phyloP scores from a whole-genome alignment of 306 rosid genomes.

The Trifolium fragiferum region DNA sequence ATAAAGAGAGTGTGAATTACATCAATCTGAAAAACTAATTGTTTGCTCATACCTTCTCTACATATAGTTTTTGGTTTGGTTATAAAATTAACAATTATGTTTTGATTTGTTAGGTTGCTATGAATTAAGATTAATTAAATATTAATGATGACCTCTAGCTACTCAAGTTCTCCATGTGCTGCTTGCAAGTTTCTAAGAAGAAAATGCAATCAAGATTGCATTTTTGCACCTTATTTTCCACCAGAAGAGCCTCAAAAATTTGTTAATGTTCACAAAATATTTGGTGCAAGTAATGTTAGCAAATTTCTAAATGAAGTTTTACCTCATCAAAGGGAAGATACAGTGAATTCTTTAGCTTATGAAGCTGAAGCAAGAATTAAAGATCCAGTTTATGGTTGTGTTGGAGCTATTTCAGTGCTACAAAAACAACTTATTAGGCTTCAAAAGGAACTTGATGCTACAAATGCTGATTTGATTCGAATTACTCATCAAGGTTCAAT shows the following conservation, averaged over 20 bases:
- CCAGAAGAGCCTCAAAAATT: constrained; percentile 90
- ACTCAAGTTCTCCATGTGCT: constrained; percentile 83
- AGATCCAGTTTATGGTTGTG: constrained; percentile 95
- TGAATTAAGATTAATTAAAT: neutral
- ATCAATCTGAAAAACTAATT: too few species aligned
- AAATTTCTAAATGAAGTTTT: constrained; percentile 79
- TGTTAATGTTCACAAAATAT: constrained; percentile 85
- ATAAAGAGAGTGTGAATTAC: too few species aligned
- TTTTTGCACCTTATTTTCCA: constrained; percentile 85
- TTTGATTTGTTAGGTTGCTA: constrained; percentile 10
- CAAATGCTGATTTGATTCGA: constrained; percentile 74
- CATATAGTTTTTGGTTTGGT: neutral
- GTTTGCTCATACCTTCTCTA: too few species aligned
- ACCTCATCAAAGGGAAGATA: constrained; percentile 86
- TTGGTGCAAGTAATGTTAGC: constrained; percentile 93
- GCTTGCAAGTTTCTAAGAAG: constrained; percentile 89
- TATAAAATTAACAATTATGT: neutral
- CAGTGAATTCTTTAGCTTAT: constrained; percentile 87
- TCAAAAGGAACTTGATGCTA: constrained; percentile 87
- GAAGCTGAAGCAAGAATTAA: constrained; percentile 93
- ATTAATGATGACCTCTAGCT: constrained; percentile 66
- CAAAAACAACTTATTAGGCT: constrained; percentile 79
- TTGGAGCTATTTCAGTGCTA: constrained; percentile 85
- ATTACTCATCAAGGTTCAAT: constrained; percentile 45
- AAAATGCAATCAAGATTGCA: constrained; percentile 81